These are phyloP conservation scores for Grosmannia serpens DNA, from an alignment of 2,329 filamentous ascomycete genomes.

Conservation along the genomic window DNA sequence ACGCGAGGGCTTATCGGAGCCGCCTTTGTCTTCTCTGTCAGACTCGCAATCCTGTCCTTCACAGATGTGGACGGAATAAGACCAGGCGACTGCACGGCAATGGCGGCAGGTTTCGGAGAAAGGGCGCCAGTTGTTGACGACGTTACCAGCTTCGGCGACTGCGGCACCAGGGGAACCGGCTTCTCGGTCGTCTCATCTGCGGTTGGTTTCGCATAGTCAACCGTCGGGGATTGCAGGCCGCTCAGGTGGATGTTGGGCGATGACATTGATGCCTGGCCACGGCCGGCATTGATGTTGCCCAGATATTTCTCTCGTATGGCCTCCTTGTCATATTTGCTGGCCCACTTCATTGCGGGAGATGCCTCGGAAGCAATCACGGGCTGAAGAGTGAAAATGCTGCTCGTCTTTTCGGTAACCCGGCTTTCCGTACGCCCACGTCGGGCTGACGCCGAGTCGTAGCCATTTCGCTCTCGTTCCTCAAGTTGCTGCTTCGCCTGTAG, in stretches of 20 bases:
- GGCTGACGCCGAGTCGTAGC: slow-evolving; percentile 16
- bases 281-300: slow-evolving; percentile 59
- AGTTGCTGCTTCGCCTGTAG: slow-evolving; percentile 62
- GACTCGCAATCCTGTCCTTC: neutral
- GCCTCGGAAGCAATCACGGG: slow-evolving; percentile 76
- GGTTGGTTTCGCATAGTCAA: neutral
- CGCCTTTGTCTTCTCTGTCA: neutral
- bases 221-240: slow-evolving; percentile 1
- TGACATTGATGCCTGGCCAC: slow-evolving; percentile 30
- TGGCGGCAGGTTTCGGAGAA: neutral
- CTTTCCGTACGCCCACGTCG: slow-evolving; percentile 39
- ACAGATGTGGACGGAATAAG: neutral
- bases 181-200: neutral
- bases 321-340: slow-evolving; percentile 87
- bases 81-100: neutral
- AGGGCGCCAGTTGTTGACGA: neutral
- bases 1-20: neutral
- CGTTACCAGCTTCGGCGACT: neutral
- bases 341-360: slow-evolving; percentile 93
- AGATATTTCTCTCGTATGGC: slow-evolving; percentile 79
- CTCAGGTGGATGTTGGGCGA: slow-evolving; percentile 7
- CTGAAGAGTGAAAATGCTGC: slow-evolving; percentile 80
- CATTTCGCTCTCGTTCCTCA: slow-evolving; percentile 31
- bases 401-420: slow-evolving; percentile 59
- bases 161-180: neutral